phyloP scores from a whole-genome alignment of 2,329 filamentous ascomycete species.

The Colletotrichum orchidophilum region DNA sequence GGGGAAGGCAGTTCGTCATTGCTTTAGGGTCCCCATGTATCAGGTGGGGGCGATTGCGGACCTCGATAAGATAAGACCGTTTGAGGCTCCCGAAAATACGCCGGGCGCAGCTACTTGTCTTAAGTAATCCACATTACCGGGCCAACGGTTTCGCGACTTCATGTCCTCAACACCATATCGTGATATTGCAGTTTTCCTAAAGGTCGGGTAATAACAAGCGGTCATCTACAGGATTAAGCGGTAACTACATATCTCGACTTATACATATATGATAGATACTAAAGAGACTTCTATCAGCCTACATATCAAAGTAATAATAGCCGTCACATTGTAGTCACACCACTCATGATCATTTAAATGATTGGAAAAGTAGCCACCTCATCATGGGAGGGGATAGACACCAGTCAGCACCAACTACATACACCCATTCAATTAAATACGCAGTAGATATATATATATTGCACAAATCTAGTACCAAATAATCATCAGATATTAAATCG shows the following conservation, averaged over 20 bases:
- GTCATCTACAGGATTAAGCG: background rate
- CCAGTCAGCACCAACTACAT: too few species aligned
- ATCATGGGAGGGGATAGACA: too few species aligned
- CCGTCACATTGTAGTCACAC: too few species aligned
- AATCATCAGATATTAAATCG: background rate
- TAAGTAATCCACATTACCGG: background rate
- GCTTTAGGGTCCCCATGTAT: background rate
- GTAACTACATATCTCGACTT: too few species aligned
- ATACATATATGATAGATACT: too few species aligned
- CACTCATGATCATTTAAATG: too few species aligned
- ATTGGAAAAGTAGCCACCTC: too few species aligned
- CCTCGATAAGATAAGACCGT: conserved; percentile 6
- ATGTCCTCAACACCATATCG: background rate
- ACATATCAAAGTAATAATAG: too few species aligned
- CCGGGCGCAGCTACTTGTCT: background rate
- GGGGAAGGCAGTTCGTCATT: conserved; percentile 5
- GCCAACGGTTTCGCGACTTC: background rate
- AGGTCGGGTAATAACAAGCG: background rate
- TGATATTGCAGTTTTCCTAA: background rate
- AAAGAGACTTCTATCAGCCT: too few species aligned
- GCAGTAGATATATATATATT: too few species aligned
- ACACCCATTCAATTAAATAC: too few species aligned
- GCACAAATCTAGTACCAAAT: background rate
- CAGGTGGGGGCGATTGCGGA: background rate
- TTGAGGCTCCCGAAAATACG: background rate